A percentile compares a stretch with the other conserved stretches of the same genome.
Conservation (phyloP, 2,329 filamentous ascomycete genomes). For the Aspergillus novofumigatus region DNA sequence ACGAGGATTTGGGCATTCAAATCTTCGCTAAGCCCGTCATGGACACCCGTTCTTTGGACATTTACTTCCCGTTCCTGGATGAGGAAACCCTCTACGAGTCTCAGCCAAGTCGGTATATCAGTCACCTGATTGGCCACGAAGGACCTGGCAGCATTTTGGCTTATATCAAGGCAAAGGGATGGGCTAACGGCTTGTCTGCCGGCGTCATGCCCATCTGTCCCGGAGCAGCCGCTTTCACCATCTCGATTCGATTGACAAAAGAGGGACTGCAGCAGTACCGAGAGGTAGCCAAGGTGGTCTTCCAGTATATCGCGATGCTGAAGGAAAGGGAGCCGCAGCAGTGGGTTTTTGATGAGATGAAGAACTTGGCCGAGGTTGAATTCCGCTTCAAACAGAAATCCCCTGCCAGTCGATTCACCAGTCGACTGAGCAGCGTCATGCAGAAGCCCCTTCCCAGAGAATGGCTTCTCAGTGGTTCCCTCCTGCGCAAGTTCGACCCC, state of each 20-base stretch:
- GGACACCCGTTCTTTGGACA: constrained; percentile 73
- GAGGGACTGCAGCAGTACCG: constrained; percentile 78
- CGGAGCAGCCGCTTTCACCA: constrained; percentile 74
- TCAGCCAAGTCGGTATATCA: constrained; percentile 79
- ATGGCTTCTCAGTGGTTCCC: constrained; percentile 77
- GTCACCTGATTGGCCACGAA: constrained; percentile 87
- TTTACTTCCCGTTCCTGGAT: constrained; percentile 81
- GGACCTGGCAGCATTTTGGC: constrained; percentile 88
- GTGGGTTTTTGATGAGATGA: constrained; percentile 94
- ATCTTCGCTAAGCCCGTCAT: constrained; percentile 89
- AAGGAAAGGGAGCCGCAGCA: constrained; percentile 74
- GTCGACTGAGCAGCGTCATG: constrained; percentile 80
- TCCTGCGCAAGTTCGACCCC: constrained; percentile 76
- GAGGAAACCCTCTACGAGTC: constrained; percentile 75
- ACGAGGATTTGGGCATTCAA: constrained; percentile 62
- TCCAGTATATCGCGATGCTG: constrained; percentile 87
- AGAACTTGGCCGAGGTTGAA: constrained; percentile 83
- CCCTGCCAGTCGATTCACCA: constrained; percentile 83
- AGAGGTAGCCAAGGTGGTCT: constrained; percentile 77
- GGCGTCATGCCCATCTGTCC: constrained; percentile 73
- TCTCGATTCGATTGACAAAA: constrained; percentile 75
- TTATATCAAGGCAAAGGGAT: constrained; percentile 84
- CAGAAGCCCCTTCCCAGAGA: constrained; percentile 84
- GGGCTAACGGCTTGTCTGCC: constrained; percentile 78
- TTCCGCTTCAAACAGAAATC: constrained; percentile 95